These are phyloP conservation scores for Plasmodium fragile DNA, from an alignment of 169 alveolate genomes.

Conservation along the genomic window DNA sequence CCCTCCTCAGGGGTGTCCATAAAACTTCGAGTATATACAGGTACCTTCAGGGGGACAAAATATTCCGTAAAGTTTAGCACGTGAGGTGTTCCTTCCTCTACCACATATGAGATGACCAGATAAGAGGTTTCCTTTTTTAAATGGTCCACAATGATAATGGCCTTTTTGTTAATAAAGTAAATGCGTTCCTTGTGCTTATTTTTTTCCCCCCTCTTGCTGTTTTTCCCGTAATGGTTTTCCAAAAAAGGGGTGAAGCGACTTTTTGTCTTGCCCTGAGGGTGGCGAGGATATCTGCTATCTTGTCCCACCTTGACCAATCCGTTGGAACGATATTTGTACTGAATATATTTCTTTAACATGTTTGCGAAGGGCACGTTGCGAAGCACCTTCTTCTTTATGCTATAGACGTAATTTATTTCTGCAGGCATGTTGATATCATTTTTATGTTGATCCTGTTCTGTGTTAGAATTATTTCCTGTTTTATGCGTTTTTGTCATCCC, in stretches of 20 bases:
- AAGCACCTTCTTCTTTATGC: constrained; percentile 16
- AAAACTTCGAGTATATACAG: neutral
- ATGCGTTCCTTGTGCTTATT: neutral
- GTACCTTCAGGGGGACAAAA: neutral
- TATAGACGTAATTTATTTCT: neutral
- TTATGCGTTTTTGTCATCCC: neutral
- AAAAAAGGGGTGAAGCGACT: constrained; percentile 2
- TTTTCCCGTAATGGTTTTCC: neutral
- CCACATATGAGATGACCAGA: neutral
- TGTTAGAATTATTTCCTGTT: neutral
- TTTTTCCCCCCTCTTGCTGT: neutral
- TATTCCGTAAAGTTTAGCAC: neutral
- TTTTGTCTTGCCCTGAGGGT: neutral
- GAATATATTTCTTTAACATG: constrained; percentile 14
- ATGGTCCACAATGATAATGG: constrained; percentile 5
- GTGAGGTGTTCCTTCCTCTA: neutral
- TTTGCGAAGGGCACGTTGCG: neutral
- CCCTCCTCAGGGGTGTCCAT: neutral
- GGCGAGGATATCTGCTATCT: neutral
- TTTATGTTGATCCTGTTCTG: neutral
- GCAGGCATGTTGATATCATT: neutral
- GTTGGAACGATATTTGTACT: constrained; percentile 6
- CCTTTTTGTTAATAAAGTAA: neutral
- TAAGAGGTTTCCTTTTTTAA: constrained; percentile 25
- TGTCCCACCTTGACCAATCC: neutral